Conservation (phyloP, 345 rosid genomes). For the Pistacia integerrima region DNA sequence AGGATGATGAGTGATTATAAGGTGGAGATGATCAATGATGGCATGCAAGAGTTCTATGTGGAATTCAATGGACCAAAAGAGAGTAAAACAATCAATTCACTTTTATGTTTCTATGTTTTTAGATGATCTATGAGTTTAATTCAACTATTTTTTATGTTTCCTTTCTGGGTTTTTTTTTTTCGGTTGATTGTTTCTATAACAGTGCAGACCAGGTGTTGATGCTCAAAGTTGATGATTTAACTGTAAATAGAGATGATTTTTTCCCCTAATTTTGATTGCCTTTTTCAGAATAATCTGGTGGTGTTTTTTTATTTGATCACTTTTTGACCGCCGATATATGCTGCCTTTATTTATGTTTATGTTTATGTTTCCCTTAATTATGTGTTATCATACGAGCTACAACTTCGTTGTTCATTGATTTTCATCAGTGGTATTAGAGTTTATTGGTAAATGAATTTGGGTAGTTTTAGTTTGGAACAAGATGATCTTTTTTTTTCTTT, state of each 20-base stretch:
- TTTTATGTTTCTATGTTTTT: conserved; percentile 17
- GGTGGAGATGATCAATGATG: conserved; percentile 98
- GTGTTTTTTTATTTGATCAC: not conserved
- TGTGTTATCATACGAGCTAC: conserved; percentile 20
- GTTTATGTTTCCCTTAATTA: not conserved
- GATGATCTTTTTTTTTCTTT: not conserved
- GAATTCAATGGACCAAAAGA: conserved; percentile 97
- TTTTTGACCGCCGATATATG: not conserved
- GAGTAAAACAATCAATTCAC: conserved; percentile 49
- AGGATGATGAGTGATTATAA: conserved; percentile 99
- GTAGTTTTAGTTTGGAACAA: conserved; percentile 1
- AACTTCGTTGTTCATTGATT: conserved; percentile 27
- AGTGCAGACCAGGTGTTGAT: conserved; percentile 18
- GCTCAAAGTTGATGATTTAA: conserved; percentile 20
- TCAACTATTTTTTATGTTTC: conserved; percentile 13
- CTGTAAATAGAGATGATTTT: not conserved
- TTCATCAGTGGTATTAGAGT: conserved; percentile 17
- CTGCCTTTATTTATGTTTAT: not conserved
- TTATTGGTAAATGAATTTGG: conserved; percentile 8
- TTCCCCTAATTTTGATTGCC: not conserved
- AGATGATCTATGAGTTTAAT: conserved; percentile 14
- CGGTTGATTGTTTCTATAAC: conserved; percentile 4
- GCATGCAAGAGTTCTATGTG: conserved; percentile 95
- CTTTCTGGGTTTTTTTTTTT: conserved; percentile 19
- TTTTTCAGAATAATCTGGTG: conserved; percentile 3